phyloP scores from a whole-genome alignment of 2,329 filamentous ascomycete species.

The Epichloe festucae region DNA sequence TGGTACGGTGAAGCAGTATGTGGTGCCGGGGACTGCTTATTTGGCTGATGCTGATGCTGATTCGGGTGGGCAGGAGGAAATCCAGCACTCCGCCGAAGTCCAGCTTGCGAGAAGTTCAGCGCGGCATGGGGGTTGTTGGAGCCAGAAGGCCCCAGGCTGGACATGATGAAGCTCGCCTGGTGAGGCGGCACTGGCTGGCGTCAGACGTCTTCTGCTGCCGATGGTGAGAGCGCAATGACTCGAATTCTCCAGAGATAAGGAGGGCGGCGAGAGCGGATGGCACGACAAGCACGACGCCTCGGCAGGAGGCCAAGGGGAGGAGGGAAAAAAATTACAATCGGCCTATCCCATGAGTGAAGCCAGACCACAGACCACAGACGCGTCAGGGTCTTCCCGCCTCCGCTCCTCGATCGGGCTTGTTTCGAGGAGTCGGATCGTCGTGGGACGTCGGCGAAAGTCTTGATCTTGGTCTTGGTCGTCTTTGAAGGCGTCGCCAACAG shows the following conservation, averaged over 20 bases:
- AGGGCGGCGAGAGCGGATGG: not conserved
- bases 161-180: conserved; percentile 24
- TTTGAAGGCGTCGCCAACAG: conserved; percentile 5
- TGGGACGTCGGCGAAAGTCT: conserved; percentile 1
- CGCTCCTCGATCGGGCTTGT: conserved; percentile 1
- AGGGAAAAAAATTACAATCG: not conserved
- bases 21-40: conserved; percentile 42
- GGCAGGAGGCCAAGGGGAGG: not conserved
- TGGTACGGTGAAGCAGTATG: conserved; percentile 44
- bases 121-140: conserved; percentile 41
- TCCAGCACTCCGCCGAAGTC: conserved; percentile 30
- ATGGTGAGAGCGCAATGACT: conserved; percentile 1
- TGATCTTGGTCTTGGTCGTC: conserved; percentile 1
- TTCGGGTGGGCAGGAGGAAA: conserved; percentile 35
- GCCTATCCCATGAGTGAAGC: not conserved
- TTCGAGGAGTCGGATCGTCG: conserved; percentile 2
- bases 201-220: not conserved
- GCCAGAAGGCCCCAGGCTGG: conserved; percentile 35
- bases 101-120: conserved; percentile 38
- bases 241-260: not conserved
- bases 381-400: conserved; percentile 3
- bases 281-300: not conserved
- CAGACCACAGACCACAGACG: not conserved
- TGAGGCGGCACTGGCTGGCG: not conserved
- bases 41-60: conserved; percentile 37